Evolutionary conservation across 2,329 filamentous ascomycete genomes (phyloP), one percentile per base, ranked within the genome.

Genomic region (Ambrosiella beaveri): DNA sequence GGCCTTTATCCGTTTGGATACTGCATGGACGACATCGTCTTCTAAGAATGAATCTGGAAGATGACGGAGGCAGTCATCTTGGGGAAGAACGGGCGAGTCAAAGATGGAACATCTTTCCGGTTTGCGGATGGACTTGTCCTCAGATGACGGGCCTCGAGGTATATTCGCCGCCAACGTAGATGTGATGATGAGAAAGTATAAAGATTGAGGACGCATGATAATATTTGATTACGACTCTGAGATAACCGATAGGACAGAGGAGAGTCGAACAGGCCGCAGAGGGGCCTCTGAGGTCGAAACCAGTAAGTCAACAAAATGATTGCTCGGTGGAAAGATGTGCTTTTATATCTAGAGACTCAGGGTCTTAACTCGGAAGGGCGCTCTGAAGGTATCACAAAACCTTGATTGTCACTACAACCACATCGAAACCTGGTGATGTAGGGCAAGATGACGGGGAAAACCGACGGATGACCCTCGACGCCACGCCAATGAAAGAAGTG

Each of bases 61-160:
- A 19, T 38, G 53, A 35, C 51, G n/a, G 17, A 41, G 44, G 51
- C 60, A 62, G 7, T 54, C 56, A 7, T 58, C 56, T n/a, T 61
- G 39, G 35, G 59, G 54, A 15, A 60, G 19, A 37, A 58, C 41
- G 5, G 61, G 58, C 2, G 41, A 39, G 15, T 59, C 57, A 41
- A 62, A 61, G n/a, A 62, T 62, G 38, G 61, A 61, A 50, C 61
- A 62, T 57, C 53, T 39, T 41, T 59, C 45, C 36, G 52, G 49
- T 40, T 54, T 54, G 35, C 54, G 58, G 19, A 59, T 44, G 9
- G 58, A 57, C 35, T 53, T 56, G 39, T 57, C 36, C 40, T 49
- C 44, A 12, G 38, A 40, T 15, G 38, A 53, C 44, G 38, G 53
- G 36, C 56, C 56, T 35, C 15, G 45, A 8, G 41, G 49, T 44